A percentile compares a stretch with the other conserved stretches of the same genome.
Evolutionary conservation across 192 early-diverging fungal genomes (phyloP).

Genomic region (Coemansia sp.): DNA sequence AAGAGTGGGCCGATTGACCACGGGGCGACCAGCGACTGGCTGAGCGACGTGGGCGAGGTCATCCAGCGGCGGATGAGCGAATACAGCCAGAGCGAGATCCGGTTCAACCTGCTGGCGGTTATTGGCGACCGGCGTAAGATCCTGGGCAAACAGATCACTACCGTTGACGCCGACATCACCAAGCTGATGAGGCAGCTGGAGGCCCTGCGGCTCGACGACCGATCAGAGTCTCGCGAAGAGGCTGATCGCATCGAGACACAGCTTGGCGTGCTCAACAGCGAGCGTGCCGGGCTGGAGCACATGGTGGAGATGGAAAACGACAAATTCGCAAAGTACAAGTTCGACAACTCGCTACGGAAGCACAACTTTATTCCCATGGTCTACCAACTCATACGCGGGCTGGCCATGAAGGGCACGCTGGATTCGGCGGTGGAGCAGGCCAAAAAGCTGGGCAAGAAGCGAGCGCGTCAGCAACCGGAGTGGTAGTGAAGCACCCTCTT

Average conservation of each 20-base stretch:
- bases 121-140: slow-evolving; percentile 61
- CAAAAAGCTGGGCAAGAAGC: slow-evolving; percentile 8
- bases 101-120: slow-evolving; percentile 78
- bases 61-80: slow-evolving; percentile 67
- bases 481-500: neutral
- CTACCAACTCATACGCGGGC: slow-evolving; percentile 59
- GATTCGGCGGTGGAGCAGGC: slow-evolving; percentile 52
- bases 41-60: slow-evolving; percentile 57
- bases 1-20: slow-evolving; percentile 63
- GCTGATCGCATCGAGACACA: slow-evolving; percentile 19
- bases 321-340: slow-evolving; percentile 57
- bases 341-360: slow-evolving; percentile 65
- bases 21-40: slow-evolving; percentile 66
- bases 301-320: slow-evolving; percentile 57
- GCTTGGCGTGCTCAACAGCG: slow-evolving; percentile 45
- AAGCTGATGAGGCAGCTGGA: slow-evolving; percentile 19
- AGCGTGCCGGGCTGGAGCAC: slow-evolving; percentile 53
- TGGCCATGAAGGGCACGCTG: slow-evolving; percentile 57
- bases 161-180: slow-evolving; percentile 51
- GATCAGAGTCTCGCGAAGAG: slow-evolving; percentile 35
- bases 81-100: slow-evolving; percentile 59
- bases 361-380: slow-evolving; percentile 77
- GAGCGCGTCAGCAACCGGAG: neutral
- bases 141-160: slow-evolving; percentile 49
- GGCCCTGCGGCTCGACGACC: slow-evolving; percentile 32